Conservation (phyloP, 2,329 filamentous ascomycete genomes). For the Hypoxylon sp. region DNA sequence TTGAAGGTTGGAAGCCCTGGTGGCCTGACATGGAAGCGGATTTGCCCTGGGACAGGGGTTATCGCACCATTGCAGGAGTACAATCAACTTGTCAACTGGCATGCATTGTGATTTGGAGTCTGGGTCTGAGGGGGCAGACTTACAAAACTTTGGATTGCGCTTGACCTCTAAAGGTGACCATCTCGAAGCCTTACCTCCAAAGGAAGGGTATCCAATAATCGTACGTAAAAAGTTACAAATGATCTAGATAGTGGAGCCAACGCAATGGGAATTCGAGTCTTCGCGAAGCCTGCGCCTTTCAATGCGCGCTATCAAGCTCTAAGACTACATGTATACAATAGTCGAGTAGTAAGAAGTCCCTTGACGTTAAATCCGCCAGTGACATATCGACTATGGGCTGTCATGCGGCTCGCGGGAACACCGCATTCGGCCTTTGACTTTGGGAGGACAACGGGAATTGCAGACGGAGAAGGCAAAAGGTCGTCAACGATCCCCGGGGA, state of each 20-base stretch:
- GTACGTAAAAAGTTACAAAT: slow-evolving; percentile 31
- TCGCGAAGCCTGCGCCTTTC: slow-evolving; percentile 24
- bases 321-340: neutral
- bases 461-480: slow-evolving; percentile 15
- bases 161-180: slow-evolving; percentile 46
- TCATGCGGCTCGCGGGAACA: slow-evolving; percentile 29
- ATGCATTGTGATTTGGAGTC: slow-evolving; percentile 31
- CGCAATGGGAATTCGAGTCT: slow-evolving; percentile 18
- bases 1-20: slow-evolving; percentile 34
- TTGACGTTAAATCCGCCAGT: slow-evolving; percentile 8
- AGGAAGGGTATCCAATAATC: slow-evolving; percentile 30
- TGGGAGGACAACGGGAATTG: slow-evolving; percentile 7
- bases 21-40: slow-evolving; percentile 40
- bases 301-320: slow-evolving; percentile 8
- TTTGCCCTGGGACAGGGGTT: slow-evolving; percentile 32
- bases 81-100: slow-evolving; percentile 30
- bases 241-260: slow-evolving; percentile 15
- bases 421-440: slow-evolving; percentile 25
- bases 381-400: slow-evolving; percentile 7
- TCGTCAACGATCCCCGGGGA: slow-evolving; percentile 11
- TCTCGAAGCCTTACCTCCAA: slow-evolving; percentile 39
- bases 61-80: slow-evolving; percentile 39
- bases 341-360: slow-evolving; percentile 2
- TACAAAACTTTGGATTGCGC: slow-evolving; percentile 26
- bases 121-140: slow-evolving; percentile 18